Conservation (phyloP, 805 yeast genomes). For the Wilhelminamyces savonicus region DNA sequence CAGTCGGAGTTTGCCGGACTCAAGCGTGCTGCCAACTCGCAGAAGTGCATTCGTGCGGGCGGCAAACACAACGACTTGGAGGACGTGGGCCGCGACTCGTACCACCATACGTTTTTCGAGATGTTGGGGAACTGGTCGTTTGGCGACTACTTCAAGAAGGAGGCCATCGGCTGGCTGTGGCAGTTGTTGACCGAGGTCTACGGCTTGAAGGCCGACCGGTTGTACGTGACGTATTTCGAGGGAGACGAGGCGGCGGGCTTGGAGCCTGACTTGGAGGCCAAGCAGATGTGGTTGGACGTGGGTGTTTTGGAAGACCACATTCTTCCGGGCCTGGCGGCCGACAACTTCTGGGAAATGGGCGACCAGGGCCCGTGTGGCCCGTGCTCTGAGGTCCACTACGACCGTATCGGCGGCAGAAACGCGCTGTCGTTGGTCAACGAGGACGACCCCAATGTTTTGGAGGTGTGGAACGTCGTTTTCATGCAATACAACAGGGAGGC, state of each 20-base stretch:
- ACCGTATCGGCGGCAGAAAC: slow-evolving; percentile 97
- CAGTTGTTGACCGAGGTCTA: slow-evolving; percentile 81
- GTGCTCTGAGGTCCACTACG: slow-evolving; percentile 95
- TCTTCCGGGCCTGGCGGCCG: slow-evolving; percentile 82
- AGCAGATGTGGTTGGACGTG: slow-evolving; percentile 72
- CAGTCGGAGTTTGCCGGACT: slow-evolving; percentile 76
- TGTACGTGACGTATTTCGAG: slow-evolving; percentile 94
- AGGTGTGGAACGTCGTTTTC: slow-evolving; percentile 96
- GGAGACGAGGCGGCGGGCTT: slow-evolving; percentile 82
- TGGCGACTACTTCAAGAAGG: slow-evolving; percentile 97
- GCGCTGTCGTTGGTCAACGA: slow-evolving; percentile 84
- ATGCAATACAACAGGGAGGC: slow-evolving; percentile 95
- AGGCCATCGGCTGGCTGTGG: slow-evolving; percentile 88
- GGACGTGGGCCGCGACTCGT: slow-evolving; percentile 96
- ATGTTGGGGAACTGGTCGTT: slow-evolving; percentile 99
- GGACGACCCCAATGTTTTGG: slow-evolving; percentile 98
- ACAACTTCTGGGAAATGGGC: slow-evolving; percentile 99
- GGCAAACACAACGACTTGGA: slow-evolving; percentile 98
- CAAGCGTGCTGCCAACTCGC: slow-evolving; percentile 91
- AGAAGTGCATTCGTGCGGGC: slow-evolving; percentile 98
- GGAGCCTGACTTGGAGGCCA: slow-evolving; percentile 92
- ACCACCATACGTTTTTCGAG: slow-evolving; percentile 97
- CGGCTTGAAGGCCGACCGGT: slow-evolving; percentile 69
- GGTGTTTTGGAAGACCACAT: slow-evolving; percentile 93
- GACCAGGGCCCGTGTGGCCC: slow-evolving; percentile 99